A percentile compares a stretch with the other conserved stretches of the same genome.
Evolutionary conservation across 805 yeast species (phyloP).

Genomic region (Candida peoriensis): DNA sequence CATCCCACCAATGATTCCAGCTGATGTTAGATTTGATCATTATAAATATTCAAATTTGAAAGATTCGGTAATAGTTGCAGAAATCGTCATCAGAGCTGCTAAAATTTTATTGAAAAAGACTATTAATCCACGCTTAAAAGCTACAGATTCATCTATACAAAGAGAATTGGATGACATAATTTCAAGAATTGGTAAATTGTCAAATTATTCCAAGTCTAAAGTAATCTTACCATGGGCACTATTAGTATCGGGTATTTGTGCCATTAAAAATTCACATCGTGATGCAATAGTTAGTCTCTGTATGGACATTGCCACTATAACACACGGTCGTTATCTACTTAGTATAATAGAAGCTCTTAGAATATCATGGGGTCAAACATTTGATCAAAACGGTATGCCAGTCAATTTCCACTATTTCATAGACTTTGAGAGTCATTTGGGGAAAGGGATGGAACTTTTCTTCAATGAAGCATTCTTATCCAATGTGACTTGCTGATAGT

Average conservation of each 20-base stretch:
- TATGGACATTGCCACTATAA: slow-evolving; percentile 9
- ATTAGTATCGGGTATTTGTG: slow-evolving; percentile 14
- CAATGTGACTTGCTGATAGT: too few species aligned
- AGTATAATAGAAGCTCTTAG: slow-evolving; percentile 13
- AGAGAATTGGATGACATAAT: slow-evolving; percentile 7
- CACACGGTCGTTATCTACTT: slow-evolving; percentile 13
- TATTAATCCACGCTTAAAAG: slow-evolving; percentile 5
- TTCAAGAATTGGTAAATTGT: slow-evolving; percentile 6
- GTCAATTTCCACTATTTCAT: too few species aligned
- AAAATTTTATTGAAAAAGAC: slow-evolving; percentile 16
- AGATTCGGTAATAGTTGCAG: slow-evolving; percentile 17
- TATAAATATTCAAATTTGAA: slow-evolving; percentile 10
- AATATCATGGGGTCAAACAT: slow-evolving; percentile 17
- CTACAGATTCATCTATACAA: slow-evolving; percentile 8
- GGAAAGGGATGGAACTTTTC: slow-evolving; percentile 14
- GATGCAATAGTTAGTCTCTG: slow-evolving; percentile 8
- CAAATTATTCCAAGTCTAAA: slow-evolving; percentile 6
- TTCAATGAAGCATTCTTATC: slow-evolving; percentile 8
- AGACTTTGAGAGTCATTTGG: too few species aligned
- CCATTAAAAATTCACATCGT: slow-evolving; percentile 7
- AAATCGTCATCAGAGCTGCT: slow-evolving; percentile 16
- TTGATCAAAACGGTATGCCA: too few species aligned
- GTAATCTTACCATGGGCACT: slow-evolving; percentile 14
- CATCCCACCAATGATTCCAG: slow-evolving; percentile 18
- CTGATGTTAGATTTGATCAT: slow-evolving; percentile 9